Percentiles rank a stretch among this genome's conserved stretches.
phyloP scores from a whole-genome alignment of 164 flowering plant species.

The Vitis labrusca region DNA sequence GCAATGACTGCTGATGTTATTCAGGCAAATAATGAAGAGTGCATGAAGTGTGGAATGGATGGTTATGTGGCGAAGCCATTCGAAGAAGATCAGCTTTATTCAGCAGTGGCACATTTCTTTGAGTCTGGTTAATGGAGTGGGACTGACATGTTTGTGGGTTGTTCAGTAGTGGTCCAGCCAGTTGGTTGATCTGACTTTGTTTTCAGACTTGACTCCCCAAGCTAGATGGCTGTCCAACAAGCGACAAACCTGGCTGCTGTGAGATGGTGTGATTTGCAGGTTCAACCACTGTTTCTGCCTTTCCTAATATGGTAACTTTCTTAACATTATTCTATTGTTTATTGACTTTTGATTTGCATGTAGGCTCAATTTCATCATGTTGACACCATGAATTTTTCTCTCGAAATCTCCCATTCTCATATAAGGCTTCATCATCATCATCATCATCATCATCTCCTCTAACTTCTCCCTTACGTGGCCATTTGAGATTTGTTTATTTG shows the following conservation, averaged over 20 bases:
- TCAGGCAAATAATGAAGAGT: conserved; percentile 72
- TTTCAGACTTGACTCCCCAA: neutral
- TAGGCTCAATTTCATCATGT: neutral
- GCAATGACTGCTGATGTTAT: conserved; percentile 97
- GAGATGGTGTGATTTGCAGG: neutral
- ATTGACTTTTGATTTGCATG: neutral
- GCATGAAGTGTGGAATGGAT: conserved; percentile 83
- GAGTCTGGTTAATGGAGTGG: conserved; percentile 38
- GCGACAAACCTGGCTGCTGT: conserved; percentile 5
- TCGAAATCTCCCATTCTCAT: neutral
- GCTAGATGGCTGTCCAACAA: neutral
- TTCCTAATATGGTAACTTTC: conserved; percentile 18
- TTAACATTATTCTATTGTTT: neutral
- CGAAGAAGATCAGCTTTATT: conserved; percentile 76
- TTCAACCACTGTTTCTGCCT: neutral
- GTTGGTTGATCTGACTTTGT: conserved; percentile 3
- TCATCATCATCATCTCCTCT: no score
- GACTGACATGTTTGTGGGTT: conserved; percentile 3
- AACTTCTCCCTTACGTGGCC: no score
- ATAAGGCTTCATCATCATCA: no score
- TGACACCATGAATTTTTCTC: neutral
- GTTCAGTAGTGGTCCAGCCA: conserved; percentile 4
- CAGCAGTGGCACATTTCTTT: conserved; percentile 68
- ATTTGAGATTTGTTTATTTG: neutral
- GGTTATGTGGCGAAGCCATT: conserved; percentile 90